These are phyloP conservation scores for Penicillium diatomitis DNA, from an alignment of 495 filamentous ascomycete species.

Conservation along the genomic window DNA sequence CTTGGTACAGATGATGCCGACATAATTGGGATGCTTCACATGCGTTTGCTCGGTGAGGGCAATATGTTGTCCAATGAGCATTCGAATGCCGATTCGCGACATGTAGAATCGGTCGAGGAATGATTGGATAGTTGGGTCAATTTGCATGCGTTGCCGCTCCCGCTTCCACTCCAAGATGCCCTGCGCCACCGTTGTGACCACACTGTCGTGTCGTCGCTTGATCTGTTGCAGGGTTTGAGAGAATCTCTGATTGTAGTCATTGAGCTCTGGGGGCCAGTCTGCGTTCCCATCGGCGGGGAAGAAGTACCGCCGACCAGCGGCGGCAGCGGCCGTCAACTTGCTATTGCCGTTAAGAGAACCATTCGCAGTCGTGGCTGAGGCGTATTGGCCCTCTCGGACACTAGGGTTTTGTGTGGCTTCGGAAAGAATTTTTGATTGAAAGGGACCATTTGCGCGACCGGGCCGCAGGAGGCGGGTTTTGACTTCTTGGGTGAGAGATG, in stretches of 20 bases:
- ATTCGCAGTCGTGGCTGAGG: slow-evolving; percentile 48
- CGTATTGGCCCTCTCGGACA: slow-evolving; percentile 78
- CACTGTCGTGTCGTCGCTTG: slow-evolving; percentile 91
- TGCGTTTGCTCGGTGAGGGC: slow-evolving; percentile 89
- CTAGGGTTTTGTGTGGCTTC: slow-evolving; percentile 86
- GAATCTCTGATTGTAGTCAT: slow-evolving; percentile 89
- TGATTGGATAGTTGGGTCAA: slow-evolving; percentile 89
- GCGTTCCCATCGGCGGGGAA: slow-evolving; percentile 78
- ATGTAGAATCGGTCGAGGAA: slow-evolving; percentile 99
- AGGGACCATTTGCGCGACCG: slow-evolving; percentile 48
- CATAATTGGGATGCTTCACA: slow-evolving; percentile 80
- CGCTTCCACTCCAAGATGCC: slow-evolving; percentile 97
- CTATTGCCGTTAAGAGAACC: slow-evolving; percentile 35
- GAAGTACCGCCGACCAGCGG: slow-evolving; percentile 67
- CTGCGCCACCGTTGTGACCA: slow-evolving; percentile 91
- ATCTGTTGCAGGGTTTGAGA: slow-evolving; percentile 78
- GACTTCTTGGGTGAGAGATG: slow-evolving; percentile 65
- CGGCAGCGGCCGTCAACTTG: slow-evolving; percentile 25
- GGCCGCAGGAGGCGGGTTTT: slow-evolving; percentile 70
- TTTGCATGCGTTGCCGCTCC: slow-evolving; percentile 92
- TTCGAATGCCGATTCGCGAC: slow-evolving; percentile 98
- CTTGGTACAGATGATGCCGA: slow-evolving; percentile 97
- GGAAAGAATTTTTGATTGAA: slow-evolving; percentile 54
- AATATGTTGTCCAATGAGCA: slow-evolving; percentile 98
- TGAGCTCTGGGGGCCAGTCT: slow-evolving; percentile 91